Base-by-base conservation (phyloP, 140 eudicot genomes). In the Flaveria floridana region DNA sequence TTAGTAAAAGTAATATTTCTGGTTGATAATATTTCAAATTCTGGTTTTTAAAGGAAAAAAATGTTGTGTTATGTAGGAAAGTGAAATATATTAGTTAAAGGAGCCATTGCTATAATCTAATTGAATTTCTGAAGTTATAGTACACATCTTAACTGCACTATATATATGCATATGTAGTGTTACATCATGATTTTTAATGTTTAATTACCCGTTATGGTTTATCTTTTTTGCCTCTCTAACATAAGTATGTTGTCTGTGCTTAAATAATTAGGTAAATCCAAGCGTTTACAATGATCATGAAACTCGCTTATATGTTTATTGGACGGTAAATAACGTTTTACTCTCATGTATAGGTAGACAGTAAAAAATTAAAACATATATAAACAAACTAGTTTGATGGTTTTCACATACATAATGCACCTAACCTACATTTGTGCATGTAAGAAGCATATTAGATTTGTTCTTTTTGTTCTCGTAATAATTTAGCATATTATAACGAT, bases 231-330 rank as follows among this genome's bases (percentile, higher is more conserved):
- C 41, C 41, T 6, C 23, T 63, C 18, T 59, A 30, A 68, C 58
- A 19, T 26, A 3, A 13, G 6, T 71, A 53, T 25, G 14, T 26
- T 25, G 7, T 73, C 16, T 48, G 5, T 65, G 72, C 5, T 8
- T 12, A 57, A 75, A 30, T 78, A 57, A 78, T 44, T 78, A 91
- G 97, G 97, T 91, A 50, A 88, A 91, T 87, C 97, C 97, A 53
- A 82, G 84, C 2, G 86, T 91, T 9, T 91, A 91, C 61, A 84
- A 85, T 53, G 97, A 91, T 72, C 82, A 82, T 41, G 79, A 88
- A 70, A 88, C 96, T 73, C 87, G 97, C 48, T 67, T 88, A 21
- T 88, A 74, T 44, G 82, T 73, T 23, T 88, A 91, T 68, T 91
- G 97, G 93, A 91, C 96, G 0, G 97, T 88, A 79, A 82, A 86